Percentiles rank a stretch among this genome's conserved stretches.
Evolutionary conservation across 2,329 filamentous ascomycete genomes (phyloP).

Genomic region (Dothistroma septosporum): DNA sequence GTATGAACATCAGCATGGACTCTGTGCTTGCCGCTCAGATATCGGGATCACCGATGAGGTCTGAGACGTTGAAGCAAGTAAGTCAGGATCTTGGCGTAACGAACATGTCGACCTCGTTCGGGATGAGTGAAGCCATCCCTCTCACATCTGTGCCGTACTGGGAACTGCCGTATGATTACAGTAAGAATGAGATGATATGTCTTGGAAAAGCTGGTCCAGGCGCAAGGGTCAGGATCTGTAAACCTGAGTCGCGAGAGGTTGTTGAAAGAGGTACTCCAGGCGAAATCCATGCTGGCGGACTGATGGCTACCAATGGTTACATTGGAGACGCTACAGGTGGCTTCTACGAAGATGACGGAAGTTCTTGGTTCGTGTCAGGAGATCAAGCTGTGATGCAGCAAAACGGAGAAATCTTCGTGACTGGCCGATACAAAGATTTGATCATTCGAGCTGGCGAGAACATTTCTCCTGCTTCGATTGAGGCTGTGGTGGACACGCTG

Average conservation of each 20-base stretch:
- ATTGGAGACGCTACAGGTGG: neutral
- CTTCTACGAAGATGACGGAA: constrained; percentile 13
- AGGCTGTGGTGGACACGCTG: constrained; percentile 1
- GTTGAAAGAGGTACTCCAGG: neutral
- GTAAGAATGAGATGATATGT: neutral
- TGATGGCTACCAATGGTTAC: constrained; percentile 3
- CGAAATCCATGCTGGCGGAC: constrained; percentile 5
- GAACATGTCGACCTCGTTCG: neutral
- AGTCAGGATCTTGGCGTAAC: neutral
- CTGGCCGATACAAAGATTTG: constrained; percentile 20
- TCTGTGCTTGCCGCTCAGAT: neutral
- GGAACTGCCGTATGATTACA: neutral
- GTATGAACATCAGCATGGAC: neutral
- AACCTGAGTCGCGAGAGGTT: neutral
- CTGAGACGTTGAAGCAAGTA: neutral
- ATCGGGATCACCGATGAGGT: neutral
- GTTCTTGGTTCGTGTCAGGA: constrained; percentile 15
- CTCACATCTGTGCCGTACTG: neutral
- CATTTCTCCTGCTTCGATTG: constrained; percentile 18
- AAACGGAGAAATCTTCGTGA: constrained; percentile 8
- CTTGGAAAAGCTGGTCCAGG: neutral
- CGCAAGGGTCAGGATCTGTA: constrained; percentile 1
- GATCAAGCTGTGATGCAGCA: constrained; percentile 16
- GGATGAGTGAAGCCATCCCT: constrained; percentile 3
- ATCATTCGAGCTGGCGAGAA: constrained; percentile 21